Evolutionary conservation across 2,329 filamentous ascomycete species (phyloP).

Genomic region (Xylariaceae sp.): DNA sequence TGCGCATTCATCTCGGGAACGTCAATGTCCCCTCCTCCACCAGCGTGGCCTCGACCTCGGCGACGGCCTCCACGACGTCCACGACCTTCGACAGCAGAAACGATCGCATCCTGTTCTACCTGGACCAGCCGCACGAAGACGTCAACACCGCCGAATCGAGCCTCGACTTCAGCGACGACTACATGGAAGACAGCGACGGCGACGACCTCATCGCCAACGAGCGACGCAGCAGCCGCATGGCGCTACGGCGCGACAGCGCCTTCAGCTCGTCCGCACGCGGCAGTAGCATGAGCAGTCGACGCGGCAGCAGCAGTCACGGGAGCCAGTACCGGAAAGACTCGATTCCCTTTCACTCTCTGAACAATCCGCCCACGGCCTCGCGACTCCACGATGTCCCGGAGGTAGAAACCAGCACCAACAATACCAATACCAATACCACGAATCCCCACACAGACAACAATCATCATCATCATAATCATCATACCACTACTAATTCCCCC

Average conservation of each 20-base stretch:
- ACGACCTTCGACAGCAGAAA: slow-evolving; percentile 23
- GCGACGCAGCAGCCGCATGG: slow-evolving; percentile 21
- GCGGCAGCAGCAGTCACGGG: slow-evolving; percentile 11
- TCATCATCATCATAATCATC: no score
- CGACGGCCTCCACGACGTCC: slow-evolving; percentile 11
- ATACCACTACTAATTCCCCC: not conserved
- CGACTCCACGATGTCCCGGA: slow-evolving; percentile 19
- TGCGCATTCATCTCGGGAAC: slow-evolving; percentile 1
- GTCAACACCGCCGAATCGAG: slow-evolving; percentile 26
- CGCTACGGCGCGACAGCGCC: slow-evolving; percentile 16
- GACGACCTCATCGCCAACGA: slow-evolving; percentile 22
- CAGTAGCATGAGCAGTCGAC: slow-evolving; percentile 1
- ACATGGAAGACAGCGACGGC: slow-evolving; percentile 16
- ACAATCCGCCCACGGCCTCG: slow-evolving; percentile 1
- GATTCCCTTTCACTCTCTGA: slow-evolving; percentile 17
- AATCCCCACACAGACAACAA: no score
- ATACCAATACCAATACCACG: no score
- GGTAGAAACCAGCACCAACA: not conserved
- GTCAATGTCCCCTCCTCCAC: slow-evolving; percentile 9
- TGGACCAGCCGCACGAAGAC: slow-evolving; percentile 29
- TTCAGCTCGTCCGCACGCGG: slow-evolving; percentile 2
- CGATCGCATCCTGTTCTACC: slow-evolving; percentile 31
- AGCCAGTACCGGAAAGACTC: slow-evolving; percentile 18
- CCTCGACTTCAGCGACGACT: slow-evolving; percentile 32
- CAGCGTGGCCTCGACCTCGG: slow-evolving; percentile 12